phyloP scores from a whole-genome alignment of 1,284 basidiomycete species.

The Ganoderma lingzhi region DNA sequence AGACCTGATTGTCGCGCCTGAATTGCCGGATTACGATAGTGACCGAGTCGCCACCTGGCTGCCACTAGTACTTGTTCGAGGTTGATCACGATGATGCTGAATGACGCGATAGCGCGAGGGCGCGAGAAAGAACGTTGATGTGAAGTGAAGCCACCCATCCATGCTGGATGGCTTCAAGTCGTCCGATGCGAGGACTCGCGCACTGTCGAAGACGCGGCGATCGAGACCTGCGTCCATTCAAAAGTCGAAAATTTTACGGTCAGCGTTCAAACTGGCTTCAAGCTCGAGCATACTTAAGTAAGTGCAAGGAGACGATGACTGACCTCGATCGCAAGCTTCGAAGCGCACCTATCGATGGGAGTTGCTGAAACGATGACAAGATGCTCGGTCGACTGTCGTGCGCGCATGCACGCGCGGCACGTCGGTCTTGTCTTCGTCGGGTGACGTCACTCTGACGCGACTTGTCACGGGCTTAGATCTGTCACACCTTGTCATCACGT shows the following conservation, averaged over 20 bases:
- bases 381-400: not conserved
- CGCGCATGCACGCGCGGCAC: not conserved
- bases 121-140: not conserved
- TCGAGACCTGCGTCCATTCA: not conserved
- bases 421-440: too few species aligned
- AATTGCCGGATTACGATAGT: not conserved
- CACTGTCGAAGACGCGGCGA: not conserved
- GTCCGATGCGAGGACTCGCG: not conserved
- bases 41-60: too few species aligned
- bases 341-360: not conserved
- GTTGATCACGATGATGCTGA: not conserved
- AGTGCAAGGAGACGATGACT: not conserved
- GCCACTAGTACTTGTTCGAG: not conserved
- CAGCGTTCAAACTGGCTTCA: not conserved
- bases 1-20: not conserved
- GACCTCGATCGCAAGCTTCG: not conserved
- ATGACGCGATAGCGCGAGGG: not conserved
- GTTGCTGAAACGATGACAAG: not conserved
- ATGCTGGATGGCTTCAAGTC: not conserved
- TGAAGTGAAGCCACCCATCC: not conserved
- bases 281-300: not conserved
- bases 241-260: not conserved
- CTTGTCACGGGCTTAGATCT: not conserved
- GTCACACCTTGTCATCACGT: not conserved
- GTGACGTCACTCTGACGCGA: not conserved